phyloP scores from a whole-genome alignment of 2,329 filamentous ascomycete genomes.

The Orbilia brochopaga region DNA sequence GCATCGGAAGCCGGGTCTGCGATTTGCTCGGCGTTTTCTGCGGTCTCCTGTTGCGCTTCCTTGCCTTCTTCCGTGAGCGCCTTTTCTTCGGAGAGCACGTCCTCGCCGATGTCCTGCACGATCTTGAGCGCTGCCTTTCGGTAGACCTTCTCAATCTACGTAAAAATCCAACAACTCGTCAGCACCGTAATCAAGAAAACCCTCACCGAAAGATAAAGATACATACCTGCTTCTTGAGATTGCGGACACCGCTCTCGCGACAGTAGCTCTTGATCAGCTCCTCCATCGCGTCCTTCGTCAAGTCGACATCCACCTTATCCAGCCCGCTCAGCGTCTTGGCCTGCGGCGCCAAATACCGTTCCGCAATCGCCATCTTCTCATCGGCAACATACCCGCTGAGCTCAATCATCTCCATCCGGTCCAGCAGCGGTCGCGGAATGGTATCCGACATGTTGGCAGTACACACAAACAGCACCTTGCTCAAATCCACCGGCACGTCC shows the following conservation, averaged over 20 bases:
- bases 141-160: constrained; percentile 90
- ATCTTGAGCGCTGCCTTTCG: constrained; percentile 97
- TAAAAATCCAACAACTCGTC: constrained; percentile 1
- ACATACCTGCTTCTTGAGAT: constrained; percentile 84
- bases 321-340: constrained; percentile 94
- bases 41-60: constrained; percentile 55
- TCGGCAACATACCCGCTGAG: constrained; percentile 96
- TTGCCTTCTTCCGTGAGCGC: constrained; percentile 78
- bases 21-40: constrained; percentile 54
- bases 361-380: constrained; percentile 98
- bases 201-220: background rate
- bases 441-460: constrained; percentile 99
- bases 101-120: constrained; percentile 89
- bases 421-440: constrained; percentile 88
- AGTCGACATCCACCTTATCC: constrained; percentile 85
- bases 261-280: constrained; percentile 99
- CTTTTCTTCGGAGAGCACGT: constrained; percentile 77
- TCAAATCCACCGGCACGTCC: constrained; percentile 95
- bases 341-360: constrained; percentile 86
- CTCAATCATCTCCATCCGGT: constrained; percentile 97
- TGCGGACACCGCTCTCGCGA: constrained; percentile 93
- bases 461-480: constrained; percentile 97
- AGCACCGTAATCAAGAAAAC: constrained; percentile 24
- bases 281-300: constrained; percentile 85
- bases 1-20: constrained; percentile 61